phyloP scores from a whole-genome alignment of 2,329 filamentous ascomycete species.

The Penicillium sp. region DNA sequence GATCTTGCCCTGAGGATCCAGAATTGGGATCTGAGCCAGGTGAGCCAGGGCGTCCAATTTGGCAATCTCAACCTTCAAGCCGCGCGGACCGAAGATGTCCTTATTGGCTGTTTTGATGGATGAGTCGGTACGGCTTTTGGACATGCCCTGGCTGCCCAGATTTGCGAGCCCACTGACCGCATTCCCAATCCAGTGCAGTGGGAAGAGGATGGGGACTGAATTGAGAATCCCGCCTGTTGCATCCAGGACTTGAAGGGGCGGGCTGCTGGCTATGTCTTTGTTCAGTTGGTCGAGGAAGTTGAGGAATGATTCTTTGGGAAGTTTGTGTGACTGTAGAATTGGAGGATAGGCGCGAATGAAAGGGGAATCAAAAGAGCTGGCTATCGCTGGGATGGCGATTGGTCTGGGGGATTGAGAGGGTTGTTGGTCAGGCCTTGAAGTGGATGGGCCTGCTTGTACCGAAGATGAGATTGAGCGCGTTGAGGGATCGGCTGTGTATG shows the following conservation, averaged over 20 bases:
- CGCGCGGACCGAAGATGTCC: slow-evolving; percentile 27
- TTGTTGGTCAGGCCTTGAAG: neutral
- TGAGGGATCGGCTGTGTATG: neutral
- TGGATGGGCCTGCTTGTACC: neutral
- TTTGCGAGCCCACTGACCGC: slow-evolving; percentile 27
- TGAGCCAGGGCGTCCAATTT: slow-evolving; percentile 30
- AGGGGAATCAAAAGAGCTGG: slow-evolving; percentile 12
- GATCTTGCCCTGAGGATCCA: slow-evolving; percentile 27
- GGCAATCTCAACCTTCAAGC: slow-evolving; percentile 29
- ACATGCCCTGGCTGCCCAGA: slow-evolving; percentile 20
- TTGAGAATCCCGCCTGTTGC: slow-evolving; percentile 27
- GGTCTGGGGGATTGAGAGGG: neutral
- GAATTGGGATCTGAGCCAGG: slow-evolving; percentile 27
- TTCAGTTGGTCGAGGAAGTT: slow-evolving; percentile 31
- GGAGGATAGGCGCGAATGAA: slow-evolving; percentile 23
- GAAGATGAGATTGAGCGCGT: neutral
- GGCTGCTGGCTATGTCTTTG: slow-evolving; percentile 24
- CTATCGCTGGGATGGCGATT: slow-evolving; percentile 22
- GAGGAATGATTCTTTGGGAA: slow-evolving; percentile 22
- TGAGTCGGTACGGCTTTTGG: slow-evolving; percentile 27
- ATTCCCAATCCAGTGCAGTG: slow-evolving; percentile 26
- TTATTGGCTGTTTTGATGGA: slow-evolving; percentile 25
- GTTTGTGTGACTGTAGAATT: slow-evolving; percentile 6
- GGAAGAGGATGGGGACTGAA: slow-evolving; percentile 27
- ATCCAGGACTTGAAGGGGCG: slow-evolving; percentile 30